Evolutionary conservation across 129 eudicot genomes (phyloP), one percentile per base, ranked within the genome.

Genomic region (Chrysanthemum lavandulifolium): DNA sequence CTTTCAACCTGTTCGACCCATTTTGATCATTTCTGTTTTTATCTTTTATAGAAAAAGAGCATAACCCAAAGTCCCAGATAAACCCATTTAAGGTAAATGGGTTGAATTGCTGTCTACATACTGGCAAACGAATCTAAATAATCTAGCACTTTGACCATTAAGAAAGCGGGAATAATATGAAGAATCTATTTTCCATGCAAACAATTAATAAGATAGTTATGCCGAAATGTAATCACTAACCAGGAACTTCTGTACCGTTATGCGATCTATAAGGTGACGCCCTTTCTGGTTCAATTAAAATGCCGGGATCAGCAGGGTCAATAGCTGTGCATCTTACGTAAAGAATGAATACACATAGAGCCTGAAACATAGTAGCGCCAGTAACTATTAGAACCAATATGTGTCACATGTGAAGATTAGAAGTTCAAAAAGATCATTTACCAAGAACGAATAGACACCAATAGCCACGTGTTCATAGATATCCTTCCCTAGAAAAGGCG

Each of bases 261-360:
- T 82, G 89, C 10, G 91, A 89, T 77, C 83, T 77, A 63, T 61
- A 65, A 52, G 84, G 78, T 70, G 87, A 82, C 10, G 76, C 70
- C 77, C 79, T 82, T 54, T 81, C 85, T 11, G 86, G 78, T 78
- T 86, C 95, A 29, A 73, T 69, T 85, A 93, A 70, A 75, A 93
- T 89, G 10, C 98, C 96, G 1, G 96, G 98, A 75, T 93, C 98
- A 36, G 98, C 98, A 9, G 98, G 98, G 73, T 93, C 89, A 25
- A 93, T 93, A 71, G 98, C 96, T 61, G 97, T 86, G 73, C 79
- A 76, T 58, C 98, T 86, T 63, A 89, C 98, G 69, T 93, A 93
- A 31, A 93, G 96, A 74, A 89, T 57, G 50, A 93, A 90, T 31
- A 93, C 98, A 81, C 82, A 73, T 19, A 90, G 80, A 54, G 90